A percentile compares a stretch with the other conserved stretches of the same genome.
Conservation (phyloP, 805 yeast species). For the Alloascoidea africana region DNA sequence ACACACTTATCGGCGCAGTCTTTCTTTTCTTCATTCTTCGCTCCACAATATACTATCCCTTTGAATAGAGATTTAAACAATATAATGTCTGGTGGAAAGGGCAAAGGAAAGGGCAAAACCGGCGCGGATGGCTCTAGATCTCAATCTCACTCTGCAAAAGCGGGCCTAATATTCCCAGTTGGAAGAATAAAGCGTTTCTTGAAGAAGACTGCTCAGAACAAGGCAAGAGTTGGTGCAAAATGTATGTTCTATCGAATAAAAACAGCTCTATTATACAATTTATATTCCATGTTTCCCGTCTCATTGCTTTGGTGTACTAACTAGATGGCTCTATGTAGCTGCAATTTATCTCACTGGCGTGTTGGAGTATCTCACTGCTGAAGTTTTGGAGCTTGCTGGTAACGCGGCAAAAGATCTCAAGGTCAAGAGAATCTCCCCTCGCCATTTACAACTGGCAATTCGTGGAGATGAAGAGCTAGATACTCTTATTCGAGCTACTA, state of each 20-base stretch:
- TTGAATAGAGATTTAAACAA: too few relatives aligned
- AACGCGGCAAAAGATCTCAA: constrained; percentile 94
- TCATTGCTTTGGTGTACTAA: not conserved
- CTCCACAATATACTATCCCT: too few relatives aligned
- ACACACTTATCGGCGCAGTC: too few relatives aligned
- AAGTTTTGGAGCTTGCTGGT: constrained; percentile 94
- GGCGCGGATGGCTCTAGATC: constrained; percentile 47
- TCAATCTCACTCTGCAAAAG: constrained; percentile 86
- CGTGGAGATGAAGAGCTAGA: constrained; percentile 98
- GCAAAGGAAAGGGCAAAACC: constrained; percentile 89
- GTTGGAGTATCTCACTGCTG: constrained; percentile 90
- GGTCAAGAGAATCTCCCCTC: constrained; percentile 94
- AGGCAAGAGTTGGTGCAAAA: constrained; percentile 68
- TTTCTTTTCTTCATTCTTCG: too few relatives aligned
- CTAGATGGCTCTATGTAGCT: constrained; percentile 20
- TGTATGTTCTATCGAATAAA: constrained; percentile 12
- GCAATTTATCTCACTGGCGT: constrained; percentile 95
- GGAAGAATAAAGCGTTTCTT: constrained; percentile 97
- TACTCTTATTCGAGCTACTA: constrained; percentile 84
- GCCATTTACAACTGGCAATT: constrained; percentile 92
- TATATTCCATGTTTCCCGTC: not conserved
- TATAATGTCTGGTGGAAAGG: constrained; percentile 77
- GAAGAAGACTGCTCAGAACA: constrained; percentile 80
- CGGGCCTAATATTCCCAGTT: constrained; percentile 93
- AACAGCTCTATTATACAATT: not conserved